Conservation (phyloP, 2,329 filamentous ascomycete species). For the Botrytis pseudocinerea region DNA sequence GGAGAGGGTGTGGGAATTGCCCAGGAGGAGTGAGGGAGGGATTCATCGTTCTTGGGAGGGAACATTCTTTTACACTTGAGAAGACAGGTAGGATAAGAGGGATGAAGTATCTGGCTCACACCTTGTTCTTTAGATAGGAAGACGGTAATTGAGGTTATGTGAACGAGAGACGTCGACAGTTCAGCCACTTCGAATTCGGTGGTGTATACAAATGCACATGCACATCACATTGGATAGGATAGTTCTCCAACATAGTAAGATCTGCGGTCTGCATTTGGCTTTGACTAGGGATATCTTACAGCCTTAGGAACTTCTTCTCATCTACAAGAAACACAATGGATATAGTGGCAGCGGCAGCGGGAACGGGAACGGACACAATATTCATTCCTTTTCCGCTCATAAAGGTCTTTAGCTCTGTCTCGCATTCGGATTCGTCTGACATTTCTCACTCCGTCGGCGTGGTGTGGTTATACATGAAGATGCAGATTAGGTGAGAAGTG, state of each 20-base stretch:
- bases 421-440: not conserved
- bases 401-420: not conserved
- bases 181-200: not conserved
- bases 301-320: too few relatives aligned
- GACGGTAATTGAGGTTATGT: not conserved
- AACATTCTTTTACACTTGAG: not conserved
- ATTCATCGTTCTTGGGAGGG: not conserved
- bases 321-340: not conserved
- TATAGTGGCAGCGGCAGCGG: not conserved
- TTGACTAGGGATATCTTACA: not conserved
- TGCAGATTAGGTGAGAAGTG: not conserved
- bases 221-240: not conserved
- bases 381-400: not conserved
- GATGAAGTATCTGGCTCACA: not conserved
- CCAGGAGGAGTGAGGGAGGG: not conserved
- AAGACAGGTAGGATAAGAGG: not conserved
- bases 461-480: not conserved
- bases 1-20: not conserved
- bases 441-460: not conserved
- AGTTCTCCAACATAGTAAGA: not conserved
- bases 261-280: not conserved
- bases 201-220: not conserved
- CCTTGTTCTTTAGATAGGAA: accelerated
- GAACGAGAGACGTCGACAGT: not conserved
- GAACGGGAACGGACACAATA: not conserved